Conservation (phyloP, 2,329 filamentous ascomycete species). For the Bipolaris oryzae region DNA sequence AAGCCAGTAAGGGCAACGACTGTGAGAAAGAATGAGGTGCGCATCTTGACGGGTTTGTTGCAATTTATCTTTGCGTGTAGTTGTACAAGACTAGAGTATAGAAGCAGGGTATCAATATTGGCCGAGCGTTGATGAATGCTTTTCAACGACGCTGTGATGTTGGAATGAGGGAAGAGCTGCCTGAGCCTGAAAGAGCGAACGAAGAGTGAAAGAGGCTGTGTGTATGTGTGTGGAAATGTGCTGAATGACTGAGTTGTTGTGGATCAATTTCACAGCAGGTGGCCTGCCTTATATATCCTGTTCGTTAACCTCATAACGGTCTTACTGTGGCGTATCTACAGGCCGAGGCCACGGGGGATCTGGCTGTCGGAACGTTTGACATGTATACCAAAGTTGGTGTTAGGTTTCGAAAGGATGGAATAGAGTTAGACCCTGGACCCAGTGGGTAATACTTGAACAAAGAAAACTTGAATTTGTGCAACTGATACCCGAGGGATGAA, state of each 20-base stretch:
- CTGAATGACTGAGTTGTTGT: slow-evolving; percentile 5
- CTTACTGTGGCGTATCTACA: slow-evolving; percentile 7
- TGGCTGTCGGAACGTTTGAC: slow-evolving; percentile 18
- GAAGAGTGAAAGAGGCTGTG: slow-evolving; percentile 12
- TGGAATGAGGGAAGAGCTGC: slow-evolving; percentile 33
- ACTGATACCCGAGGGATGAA: slow-evolving; percentile 5
- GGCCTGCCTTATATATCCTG: slow-evolving; percentile 18
- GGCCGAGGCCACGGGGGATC: slow-evolving; percentile 19
- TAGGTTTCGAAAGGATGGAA: slow-evolving; percentile 6
- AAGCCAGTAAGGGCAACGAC: slow-evolving; percentile 31
- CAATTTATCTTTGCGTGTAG: background rate
- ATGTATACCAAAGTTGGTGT: slow-evolving; percentile 16
- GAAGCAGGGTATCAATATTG: background rate
- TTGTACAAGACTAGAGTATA: slow-evolving; percentile 7
- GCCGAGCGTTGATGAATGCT: background rate
- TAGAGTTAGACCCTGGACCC: slow-evolving; percentile 3
- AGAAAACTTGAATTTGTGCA: background rate
- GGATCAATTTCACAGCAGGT: slow-evolving; percentile 8
- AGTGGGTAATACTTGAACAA: slow-evolving; percentile 5
- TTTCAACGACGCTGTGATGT: slow-evolving; percentile 9
- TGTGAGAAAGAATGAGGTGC: slow-evolving; percentile 26
- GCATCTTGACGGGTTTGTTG: slow-evolving; percentile 27
- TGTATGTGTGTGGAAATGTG: slow-evolving; percentile 11
- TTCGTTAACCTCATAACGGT: slow-evolving; percentile 1
- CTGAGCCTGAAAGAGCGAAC: slow-evolving; percentile 39